A percentile compares a stretch with the other conserved stretches of the same genome.
Evolutionary conservation across 2,329 filamentous ascomycete species (phyloP).

Genomic region (Esteya vermicola): DNA sequence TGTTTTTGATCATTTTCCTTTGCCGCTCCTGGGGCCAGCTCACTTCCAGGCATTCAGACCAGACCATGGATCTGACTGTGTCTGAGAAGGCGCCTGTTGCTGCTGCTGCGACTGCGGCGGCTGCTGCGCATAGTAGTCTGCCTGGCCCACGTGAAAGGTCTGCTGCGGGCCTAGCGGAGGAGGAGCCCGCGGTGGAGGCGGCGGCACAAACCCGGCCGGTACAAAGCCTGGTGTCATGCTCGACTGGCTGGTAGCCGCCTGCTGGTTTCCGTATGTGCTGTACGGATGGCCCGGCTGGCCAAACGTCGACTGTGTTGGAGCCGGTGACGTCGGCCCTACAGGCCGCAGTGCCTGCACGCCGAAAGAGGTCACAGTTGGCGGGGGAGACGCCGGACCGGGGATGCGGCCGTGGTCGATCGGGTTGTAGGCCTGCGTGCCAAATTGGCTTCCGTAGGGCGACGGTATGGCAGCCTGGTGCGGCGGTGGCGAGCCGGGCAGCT

Average conservation of each 20-base stretch:
- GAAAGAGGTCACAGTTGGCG: slow-evolving; percentile 24
- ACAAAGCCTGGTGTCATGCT: slow-evolving; percentile 28
- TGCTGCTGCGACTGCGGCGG: slow-evolving; percentile 22
- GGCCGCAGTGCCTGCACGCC: slow-evolving; percentile 17
- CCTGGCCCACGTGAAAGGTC: slow-evolving; percentile 36
- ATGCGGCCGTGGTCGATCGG: slow-evolving; percentile 45
- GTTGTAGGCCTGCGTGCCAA: slow-evolving; percentile 38
- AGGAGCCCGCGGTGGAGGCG: slow-evolving; percentile 48
- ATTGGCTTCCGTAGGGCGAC: slow-evolving; percentile 19
- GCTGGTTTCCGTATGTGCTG: slow-evolving; percentile 31
- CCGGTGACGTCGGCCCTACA: slow-evolving; percentile 35
- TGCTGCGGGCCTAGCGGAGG: slow-evolving; percentile 49
- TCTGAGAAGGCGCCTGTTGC: slow-evolving; percentile 25
- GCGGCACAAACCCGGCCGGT: slow-evolving; percentile 45
- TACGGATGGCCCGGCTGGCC: slow-evolving; percentile 31
- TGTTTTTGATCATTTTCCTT: too few relatives aligned
- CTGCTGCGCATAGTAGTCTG: slow-evolving; percentile 16
- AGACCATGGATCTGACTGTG: slow-evolving; percentile 33
- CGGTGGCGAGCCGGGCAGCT: slow-evolving; percentile 41
- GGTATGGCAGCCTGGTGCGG: slow-evolving; percentile 27
- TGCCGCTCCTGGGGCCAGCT: neutral
- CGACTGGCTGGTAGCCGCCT: too few relatives aligned
- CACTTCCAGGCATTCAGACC: slow-evolving; percentile 38
- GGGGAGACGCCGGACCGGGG: slow-evolving; percentile 33
- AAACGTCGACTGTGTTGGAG: slow-evolving; percentile 44